A percentile compares a stretch with the other conserved stretches of the same genome.
These are phyloP conservation scores for Stenocarpella maydis DNA, from an alignment of 2,329 filamentous ascomycete genomes.

Conservation along the genomic window DNA sequence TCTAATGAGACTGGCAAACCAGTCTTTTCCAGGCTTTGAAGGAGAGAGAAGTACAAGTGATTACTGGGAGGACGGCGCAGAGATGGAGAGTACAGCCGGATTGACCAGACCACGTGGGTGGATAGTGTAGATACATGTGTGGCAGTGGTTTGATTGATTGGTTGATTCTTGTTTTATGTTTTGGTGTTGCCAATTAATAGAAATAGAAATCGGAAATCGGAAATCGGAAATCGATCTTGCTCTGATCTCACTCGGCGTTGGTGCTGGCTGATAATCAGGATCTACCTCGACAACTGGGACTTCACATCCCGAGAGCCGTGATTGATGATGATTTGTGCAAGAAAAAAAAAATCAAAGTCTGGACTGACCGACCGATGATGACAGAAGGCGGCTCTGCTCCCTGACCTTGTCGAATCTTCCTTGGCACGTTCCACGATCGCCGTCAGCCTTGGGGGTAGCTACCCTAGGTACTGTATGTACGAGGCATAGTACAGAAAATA, in stretches of 20 bases:
- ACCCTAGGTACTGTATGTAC: no score
- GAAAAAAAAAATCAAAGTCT: no score
- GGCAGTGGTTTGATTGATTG: not conserved
- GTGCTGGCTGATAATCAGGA: no score
- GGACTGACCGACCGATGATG: no score
- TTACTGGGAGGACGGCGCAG: conserved; percentile 1
- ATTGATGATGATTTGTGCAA: not conserved
- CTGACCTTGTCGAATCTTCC: conserved; percentile 9
- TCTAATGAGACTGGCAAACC: no score
- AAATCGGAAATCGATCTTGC: not conserved
- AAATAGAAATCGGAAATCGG: conserved; percentile 23
- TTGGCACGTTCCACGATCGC: conserved; percentile 1
- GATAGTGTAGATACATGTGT: no score
- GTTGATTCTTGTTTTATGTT: no score
- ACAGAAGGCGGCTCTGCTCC: conserved; percentile 13
- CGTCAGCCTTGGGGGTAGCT: not conserved
- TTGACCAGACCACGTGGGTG: not conserved
- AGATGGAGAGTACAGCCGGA: no score
- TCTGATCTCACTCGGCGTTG: not conserved
- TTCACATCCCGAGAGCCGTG: not conserved
- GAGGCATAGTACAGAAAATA: no score
- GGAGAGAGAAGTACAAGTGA: not conserved
- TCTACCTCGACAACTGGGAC: no score
- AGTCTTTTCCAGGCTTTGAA: not conserved
- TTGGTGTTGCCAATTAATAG: conserved; percentile 17